Evolutionary conservation across 306 rosid species (phyloP).

Genomic region (Abrus pulchellus): DNA sequence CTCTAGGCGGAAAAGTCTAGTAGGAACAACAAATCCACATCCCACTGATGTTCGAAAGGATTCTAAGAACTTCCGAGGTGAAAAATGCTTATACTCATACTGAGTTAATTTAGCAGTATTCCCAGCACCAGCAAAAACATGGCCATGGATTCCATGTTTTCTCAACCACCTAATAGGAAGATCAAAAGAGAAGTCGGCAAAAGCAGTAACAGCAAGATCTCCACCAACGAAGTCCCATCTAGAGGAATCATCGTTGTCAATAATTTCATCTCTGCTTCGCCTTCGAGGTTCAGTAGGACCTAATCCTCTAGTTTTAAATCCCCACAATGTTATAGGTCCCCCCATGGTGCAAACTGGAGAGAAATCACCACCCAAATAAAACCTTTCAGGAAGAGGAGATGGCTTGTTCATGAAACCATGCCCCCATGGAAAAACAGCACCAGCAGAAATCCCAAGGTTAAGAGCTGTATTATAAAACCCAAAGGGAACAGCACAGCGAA

Average conservation of each 20-base stretch:
- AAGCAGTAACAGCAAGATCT: slow-evolving; percentile 95
- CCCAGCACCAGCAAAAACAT: slow-evolving; percentile 93
- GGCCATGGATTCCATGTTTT: slow-evolving; percentile 93
- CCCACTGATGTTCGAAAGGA: slow-evolving; percentile 89
- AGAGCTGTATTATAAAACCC: slow-evolving; percentile 87
- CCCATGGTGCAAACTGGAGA: slow-evolving; percentile 91
- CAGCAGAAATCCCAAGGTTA: slow-evolving; percentile 88
- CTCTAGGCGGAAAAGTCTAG: slow-evolving; percentile 90
- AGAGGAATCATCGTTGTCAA: slow-evolving; percentile 58
- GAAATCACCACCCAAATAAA: slow-evolving; percentile 96
- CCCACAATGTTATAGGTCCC: slow-evolving; percentile 89
- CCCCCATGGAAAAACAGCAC: slow-evolving; percentile 92
- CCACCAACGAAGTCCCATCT: slow-evolving; percentile 87
- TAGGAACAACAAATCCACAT: slow-evolving; percentile 89
- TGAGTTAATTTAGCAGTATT: slow-evolving; percentile 85
- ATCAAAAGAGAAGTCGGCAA: slow-evolving; percentile 94
- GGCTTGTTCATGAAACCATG: slow-evolving; percentile 80
- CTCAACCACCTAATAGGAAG: slow-evolving; percentile 86
- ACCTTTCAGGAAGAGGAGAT: slow-evolving; percentile 90
- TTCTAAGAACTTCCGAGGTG: slow-evolving; percentile 70
- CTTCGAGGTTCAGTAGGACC: slow-evolving; percentile 90
- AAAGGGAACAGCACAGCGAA: slow-evolving; percentile 86
- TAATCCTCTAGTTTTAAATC: slow-evolving; percentile 89
- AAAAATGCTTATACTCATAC: slow-evolving; percentile 73
- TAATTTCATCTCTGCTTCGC: slow-evolving; percentile 56